Evolutionary conservation across 495 filamentous ascomycete species (phyloP).

Genomic region (Tuber calosporum): DNA sequence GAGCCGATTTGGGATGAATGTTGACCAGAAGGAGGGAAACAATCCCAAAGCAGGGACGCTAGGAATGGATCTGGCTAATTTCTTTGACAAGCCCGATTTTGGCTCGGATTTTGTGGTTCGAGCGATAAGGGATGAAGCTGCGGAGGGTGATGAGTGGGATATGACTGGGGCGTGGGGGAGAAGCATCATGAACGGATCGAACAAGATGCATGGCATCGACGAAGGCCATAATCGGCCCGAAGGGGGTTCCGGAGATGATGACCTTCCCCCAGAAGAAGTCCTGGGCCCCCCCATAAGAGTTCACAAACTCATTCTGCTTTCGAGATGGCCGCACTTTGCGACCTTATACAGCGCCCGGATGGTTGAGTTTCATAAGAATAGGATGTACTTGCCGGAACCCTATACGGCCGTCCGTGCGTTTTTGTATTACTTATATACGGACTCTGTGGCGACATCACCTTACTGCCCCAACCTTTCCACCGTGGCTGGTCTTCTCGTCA

Average conservation of each 20-base stretch:
- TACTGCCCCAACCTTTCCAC: conserved; percentile 65
- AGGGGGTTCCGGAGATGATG: conserved; percentile 20
- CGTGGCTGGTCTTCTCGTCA: conserved; percentile 91
- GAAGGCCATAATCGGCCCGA: neutral
- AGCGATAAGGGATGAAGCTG: conserved; percentile 40
- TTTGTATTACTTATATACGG: conserved; percentile 92
- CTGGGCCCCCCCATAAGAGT: conserved; percentile 74
- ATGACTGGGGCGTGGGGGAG: conserved; percentile 30
- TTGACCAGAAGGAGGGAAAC: conserved; percentile 25
- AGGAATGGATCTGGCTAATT: conserved; percentile 35
- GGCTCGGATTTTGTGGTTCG: conserved; percentile 38
- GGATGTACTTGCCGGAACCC: conserved; percentile 95
- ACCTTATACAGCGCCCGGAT: conserved; percentile 86
- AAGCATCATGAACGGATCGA: conserved; percentile 32
- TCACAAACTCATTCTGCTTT: conserved; percentile 84
- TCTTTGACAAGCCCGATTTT: conserved; percentile 35
- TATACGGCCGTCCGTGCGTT: conserved; percentile 92
- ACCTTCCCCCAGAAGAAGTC: conserved; percentile 36
- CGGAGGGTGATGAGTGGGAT: conserved; percentile 40
- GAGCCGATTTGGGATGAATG: conserved; percentile 43
- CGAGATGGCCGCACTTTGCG: conserved; percentile 93
- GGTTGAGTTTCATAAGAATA: conserved; percentile 91
- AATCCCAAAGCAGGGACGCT: conserved; percentile 37
- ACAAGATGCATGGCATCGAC: conserved; percentile 20
- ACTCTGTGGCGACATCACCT: conserved; percentile 64